phyloP scores from a whole-genome alignment of 768 basidiomycete species.

The Mycena alexandri region DNA sequence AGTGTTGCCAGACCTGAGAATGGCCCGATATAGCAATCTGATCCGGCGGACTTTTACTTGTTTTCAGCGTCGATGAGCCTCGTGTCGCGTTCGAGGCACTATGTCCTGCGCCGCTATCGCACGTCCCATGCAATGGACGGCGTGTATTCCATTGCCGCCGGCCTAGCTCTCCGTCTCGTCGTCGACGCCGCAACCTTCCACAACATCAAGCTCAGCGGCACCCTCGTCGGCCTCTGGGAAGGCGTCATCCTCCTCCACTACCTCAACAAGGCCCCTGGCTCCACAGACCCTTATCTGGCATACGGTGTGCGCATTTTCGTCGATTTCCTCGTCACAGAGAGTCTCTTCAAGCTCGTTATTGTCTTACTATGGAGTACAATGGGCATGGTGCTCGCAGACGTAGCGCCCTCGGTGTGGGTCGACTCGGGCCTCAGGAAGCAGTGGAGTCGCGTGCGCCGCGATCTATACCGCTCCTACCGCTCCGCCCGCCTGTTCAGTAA shows the following conservation, averaged over 20 bases:
- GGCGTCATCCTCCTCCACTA: conserved; percentile 83
- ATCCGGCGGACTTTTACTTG: neutral
- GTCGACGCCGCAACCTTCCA: conserved; percentile 65
- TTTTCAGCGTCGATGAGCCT: conserved; percentile 23
- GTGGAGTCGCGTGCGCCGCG: conserved; percentile 53
- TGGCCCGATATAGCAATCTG: too few species aligned
- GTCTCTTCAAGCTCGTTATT: conserved; percentile 57
- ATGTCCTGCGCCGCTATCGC: conserved; percentile 28
- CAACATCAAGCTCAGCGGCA: conserved; percentile 66
- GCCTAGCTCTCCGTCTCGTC: conserved; percentile 74
- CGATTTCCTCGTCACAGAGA: conserved; percentile 77
- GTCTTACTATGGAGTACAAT: conserved; percentile 66
- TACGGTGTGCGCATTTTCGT: conserved; percentile 78
- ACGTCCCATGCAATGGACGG: conserved; percentile 67
- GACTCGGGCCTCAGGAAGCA: conserved; percentile 54
- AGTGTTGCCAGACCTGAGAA: too few species aligned
- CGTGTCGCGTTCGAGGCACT: conserved; percentile 26
- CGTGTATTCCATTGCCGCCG: conserved; percentile 75
- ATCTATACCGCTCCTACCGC: conserved; percentile 45
- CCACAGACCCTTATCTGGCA: conserved; percentile 78
- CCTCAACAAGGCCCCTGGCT: conserved; percentile 72
- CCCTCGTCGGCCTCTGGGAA: conserved; percentile 84
- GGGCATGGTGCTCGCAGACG: conserved; percentile 66
- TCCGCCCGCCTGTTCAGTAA: conserved; percentile 50
- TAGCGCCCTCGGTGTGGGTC: conserved; percentile 61